Evolutionary conservation across 2,329 filamentous ascomycete genomes (phyloP).

Genomic region (Microsporum ferrugineum): DNA sequence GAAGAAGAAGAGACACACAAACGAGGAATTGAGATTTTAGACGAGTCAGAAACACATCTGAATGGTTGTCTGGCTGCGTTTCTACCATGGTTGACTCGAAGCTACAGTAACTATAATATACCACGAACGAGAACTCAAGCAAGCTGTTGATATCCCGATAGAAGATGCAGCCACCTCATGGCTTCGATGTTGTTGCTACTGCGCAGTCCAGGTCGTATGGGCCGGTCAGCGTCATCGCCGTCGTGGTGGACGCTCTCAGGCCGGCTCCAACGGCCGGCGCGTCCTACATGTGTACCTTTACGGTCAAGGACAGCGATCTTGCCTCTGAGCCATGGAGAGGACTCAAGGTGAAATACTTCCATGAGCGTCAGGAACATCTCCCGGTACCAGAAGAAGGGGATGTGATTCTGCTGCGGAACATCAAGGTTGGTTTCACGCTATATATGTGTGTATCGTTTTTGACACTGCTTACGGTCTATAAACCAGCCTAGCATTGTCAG

Average conservation of each 20-base stretch:
- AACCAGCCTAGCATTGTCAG: conserved; percentile 2
- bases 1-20: neutral
- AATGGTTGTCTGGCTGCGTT: neutral
- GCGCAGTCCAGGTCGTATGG: conserved; percentile 6
- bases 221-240: conserved; percentile 52
- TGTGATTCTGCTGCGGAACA: conserved; percentile 51
- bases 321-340: conserved; percentile 33
- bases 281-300: conserved; percentile 53
- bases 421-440: conserved; percentile 37
- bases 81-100: neutral
- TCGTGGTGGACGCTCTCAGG: conserved; percentile 54
- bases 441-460: neutral
- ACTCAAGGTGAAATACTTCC: conserved; percentile 51
- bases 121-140: neutral
- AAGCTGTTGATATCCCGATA: no score
- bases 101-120: neutral
- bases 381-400: conserved; percentile 45
- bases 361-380: conserved; percentile 31
- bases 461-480: neutral
- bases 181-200: conserved; percentile 8
- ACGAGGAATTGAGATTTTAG: neutral
- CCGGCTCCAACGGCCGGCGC: conserved; percentile 41
- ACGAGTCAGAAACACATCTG: neutral
- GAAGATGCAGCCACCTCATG: conserved; percentile 6
- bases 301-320: conserved; percentile 47